Evolutionary conservation across 371 early-diverging fungal genomes (phyloP).

Genomic region (Saksenaea oblongispora): DNA sequence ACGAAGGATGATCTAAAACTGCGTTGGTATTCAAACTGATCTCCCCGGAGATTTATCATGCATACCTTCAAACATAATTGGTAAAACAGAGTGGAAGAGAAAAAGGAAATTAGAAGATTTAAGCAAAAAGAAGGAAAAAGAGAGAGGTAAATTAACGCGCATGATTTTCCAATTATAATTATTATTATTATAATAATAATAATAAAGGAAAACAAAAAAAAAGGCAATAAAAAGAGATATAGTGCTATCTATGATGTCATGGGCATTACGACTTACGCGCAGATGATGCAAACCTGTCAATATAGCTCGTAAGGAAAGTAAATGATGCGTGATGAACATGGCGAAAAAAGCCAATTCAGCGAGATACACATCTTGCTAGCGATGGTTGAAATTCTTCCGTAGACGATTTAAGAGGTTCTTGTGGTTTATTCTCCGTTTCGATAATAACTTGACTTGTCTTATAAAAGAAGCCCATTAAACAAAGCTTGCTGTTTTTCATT

Average conservation of each 20-base stretch:
- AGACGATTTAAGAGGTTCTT: conserved; percentile 1
- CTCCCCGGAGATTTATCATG: background rate
- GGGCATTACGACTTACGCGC: background rate
- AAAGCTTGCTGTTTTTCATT: conserved; percentile 3
- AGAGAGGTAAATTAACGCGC: background rate
- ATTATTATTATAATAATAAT: too few species aligned
- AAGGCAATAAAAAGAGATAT: background rate
- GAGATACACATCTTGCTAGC: background rate
- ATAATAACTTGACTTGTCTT: conserved; percentile 21
- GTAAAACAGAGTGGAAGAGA: background rate
- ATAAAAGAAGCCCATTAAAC: conserved; percentile 10
- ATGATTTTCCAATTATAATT: background rate
- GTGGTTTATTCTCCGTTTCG: conserved; percentile 24
- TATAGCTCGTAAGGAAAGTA: background rate
- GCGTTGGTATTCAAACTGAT: conserved; percentile 1
- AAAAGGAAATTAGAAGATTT: background rate
- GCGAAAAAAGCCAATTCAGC: background rate
- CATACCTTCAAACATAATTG: conserved; percentile 1
- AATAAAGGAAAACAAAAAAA: background rate
- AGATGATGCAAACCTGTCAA: conserved; percentile 6
- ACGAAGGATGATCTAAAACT: conserved; percentile 2
- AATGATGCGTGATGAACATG: background rate
- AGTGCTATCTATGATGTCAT: background rate
- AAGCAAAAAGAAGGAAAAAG: background rate
- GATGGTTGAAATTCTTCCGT: conserved; percentile 1